Evolutionary conservation across 2,329 filamentous ascomycete genomes (phyloP).

Genomic region (Pseudogymnoascus sp.): DNA sequence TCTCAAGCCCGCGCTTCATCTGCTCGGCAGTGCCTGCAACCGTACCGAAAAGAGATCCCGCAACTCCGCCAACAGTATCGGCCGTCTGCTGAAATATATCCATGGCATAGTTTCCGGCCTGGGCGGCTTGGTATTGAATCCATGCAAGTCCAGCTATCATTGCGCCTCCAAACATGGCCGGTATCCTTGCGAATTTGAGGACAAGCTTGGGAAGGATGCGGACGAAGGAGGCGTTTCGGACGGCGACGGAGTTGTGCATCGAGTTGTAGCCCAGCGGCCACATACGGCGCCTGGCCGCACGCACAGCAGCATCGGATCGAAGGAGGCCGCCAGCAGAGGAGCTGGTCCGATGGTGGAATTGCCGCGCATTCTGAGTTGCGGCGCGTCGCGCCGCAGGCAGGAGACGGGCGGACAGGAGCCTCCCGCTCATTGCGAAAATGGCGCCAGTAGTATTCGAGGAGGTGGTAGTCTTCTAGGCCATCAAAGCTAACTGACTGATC

Average conservation of each 20-base stretch:
- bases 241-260: constrained; percentile 69
- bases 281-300: constrained; percentile 53
- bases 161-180: constrained; percentile 84
- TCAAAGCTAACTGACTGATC: constrained; percentile 12
- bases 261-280: constrained; percentile 72
- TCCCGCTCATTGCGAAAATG: constrained; percentile 27
- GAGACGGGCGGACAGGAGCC: constrained; percentile 67
- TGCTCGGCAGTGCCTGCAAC: constrained; percentile 70
- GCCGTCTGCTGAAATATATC: constrained; percentile 68
- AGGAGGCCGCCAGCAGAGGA: constrained; percentile 62
- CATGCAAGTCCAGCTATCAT: constrained; percentile 83
- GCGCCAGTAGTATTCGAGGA: constrained; percentile 5
- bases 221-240: constrained; percentile 56
- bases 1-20: constrained; percentile 72
- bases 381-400: constrained; percentile 57
- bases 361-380: constrained; percentile 45
- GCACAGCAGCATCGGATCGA: constrained; percentile 54
- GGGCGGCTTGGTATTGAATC: constrained; percentile 89
- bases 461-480: constrained; percentile 17
- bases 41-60: constrained; percentile 61
- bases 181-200: constrained; percentile 79
- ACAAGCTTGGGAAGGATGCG: constrained; percentile 74
- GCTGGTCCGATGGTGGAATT: constrained; percentile 48
- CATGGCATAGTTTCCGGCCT: constrained; percentile 68
- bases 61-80: constrained; percentile 62